Conservation (phyloP, 192 early-diverging fungal genomes). For the Allomyces javanicus region DNA sequence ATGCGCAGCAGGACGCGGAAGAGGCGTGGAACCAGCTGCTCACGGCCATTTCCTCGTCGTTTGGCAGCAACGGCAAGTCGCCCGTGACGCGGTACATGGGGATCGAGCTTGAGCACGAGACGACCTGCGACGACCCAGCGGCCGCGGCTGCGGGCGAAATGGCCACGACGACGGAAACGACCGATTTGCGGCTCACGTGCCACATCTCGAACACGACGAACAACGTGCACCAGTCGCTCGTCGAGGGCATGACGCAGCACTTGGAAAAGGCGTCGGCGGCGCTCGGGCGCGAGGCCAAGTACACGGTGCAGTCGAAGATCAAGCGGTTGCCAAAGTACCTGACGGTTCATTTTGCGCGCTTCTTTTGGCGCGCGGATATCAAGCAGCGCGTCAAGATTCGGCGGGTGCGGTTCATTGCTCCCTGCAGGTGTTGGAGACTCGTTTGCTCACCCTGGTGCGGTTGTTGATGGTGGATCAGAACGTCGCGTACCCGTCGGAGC, state of each 20-base stretch:
- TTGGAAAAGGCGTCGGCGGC: slow-evolving; percentile 79
- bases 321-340: slow-evolving; percentile 74
- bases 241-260: slow-evolving; percentile 48
- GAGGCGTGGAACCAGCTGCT: slow-evolving; percentile 89
- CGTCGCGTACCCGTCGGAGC: slow-evolving; percentile 83
- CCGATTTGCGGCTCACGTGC: slow-evolving; percentile 26
- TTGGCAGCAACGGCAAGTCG: slow-evolving; percentile 3
- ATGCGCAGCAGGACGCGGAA: slow-evolving; percentile 93
- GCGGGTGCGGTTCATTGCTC: slow-evolving; percentile 22
- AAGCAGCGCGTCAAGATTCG: slow-evolving; percentile 77
- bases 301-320: slow-evolving; percentile 53
- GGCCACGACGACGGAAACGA: slow-evolving; percentile 11
- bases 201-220: slow-evolving; percentile 32
- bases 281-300: slow-evolving; percentile 56
- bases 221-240: slow-evolving; percentile 19
- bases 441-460: too few species aligned
- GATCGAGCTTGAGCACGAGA: slow-evolving; percentile 36
- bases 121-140: slow-evolving; percentile 17
- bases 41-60: slow-evolving; percentile 26
- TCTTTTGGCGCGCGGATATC: slow-evolving; percentile 80
- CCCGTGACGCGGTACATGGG: slow-evolving; percentile 70
- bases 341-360: slow-evolving; percentile 76
- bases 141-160: slow-evolving; percentile 21
- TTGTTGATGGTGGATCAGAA: slow-evolving; percentile 15
- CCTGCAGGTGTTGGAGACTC: neutral